phyloP scores from a whole-genome alignment of 352 stramenopile species.

The Plasmopara viticola region DNA sequence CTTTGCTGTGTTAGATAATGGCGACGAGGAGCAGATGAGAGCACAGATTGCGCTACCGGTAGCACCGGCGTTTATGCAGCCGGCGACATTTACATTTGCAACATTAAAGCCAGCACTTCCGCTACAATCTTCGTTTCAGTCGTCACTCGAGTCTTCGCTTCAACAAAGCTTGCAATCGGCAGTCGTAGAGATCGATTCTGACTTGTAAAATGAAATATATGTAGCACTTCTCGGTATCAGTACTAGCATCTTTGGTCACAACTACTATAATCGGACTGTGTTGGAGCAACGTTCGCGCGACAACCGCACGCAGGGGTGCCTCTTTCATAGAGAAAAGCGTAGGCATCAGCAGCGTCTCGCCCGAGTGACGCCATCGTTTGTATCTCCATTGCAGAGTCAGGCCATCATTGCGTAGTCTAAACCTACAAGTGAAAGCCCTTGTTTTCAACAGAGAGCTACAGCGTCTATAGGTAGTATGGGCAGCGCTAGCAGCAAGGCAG shows the following conservation, averaged over 20 bases:
- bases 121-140: slow-evolving; percentile 14
- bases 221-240: not conserved
- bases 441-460: slow-evolving; percentile 3
- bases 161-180: slow-evolving; percentile 14
- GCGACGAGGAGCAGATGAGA: slow-evolving; percentile 30
- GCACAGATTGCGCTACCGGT: slow-evolving; percentile 5
- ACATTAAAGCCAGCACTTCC: slow-evolving; percentile 17
- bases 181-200: slow-evolving; percentile 40
- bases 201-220: slow-evolving; percentile 40
- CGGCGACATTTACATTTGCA: slow-evolving; percentile 63
- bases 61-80: slow-evolving; percentile 43
- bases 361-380: slow-evolving; percentile 1
- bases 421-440: slow-evolving; percentile 17
- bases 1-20: slow-evolving; percentile 55
- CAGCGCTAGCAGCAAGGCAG: slow-evolving; percentile 77
- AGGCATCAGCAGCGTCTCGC: slow-evolving; percentile 5
- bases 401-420: slow-evolving; percentile 1
- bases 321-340: slow-evolving; percentile 9
- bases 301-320: slow-evolving; percentile 1
- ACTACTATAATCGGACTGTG: too few species aligned
- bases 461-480: slow-evolving; percentile 40
- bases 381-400: not conserved
- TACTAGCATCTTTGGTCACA: not conserved
- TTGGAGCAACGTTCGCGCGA: slow-evolving; percentile 5
- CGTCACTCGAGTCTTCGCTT: slow-evolving; percentile 18